Evolutionary conservation across 495 filamentous ascomycete genomes (phyloP), one percentile per base, ranked within the genome.

Genomic region (Stereocaulon alpinum): DNA sequence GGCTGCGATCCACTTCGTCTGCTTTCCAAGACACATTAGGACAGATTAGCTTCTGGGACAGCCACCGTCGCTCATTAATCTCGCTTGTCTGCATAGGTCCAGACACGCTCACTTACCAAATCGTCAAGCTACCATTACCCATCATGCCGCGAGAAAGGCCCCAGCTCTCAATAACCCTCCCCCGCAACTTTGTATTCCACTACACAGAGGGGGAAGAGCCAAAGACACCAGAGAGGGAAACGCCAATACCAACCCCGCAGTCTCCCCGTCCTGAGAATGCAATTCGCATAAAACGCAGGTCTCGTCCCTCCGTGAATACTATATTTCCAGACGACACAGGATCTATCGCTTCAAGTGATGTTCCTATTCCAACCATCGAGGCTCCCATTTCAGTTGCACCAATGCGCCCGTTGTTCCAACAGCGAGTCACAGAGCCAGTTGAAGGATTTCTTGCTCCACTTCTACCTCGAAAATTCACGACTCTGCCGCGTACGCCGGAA

Each of bases 121-220:
- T n/a, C 34, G 18, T 24, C 32, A 20, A 34, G 15, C 24, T 34
- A 24, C 29, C 18, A 22, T 24, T 50, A 54, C 14, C 24, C 69
- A 71, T 54, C 65, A 80, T 81, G 78, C 69, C 74, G 59, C 69
- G 70, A 64, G 69, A 70, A 66, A 77, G 75, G 59, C 77, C 76
- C 11, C 72, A 77, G 49, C 72, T 84, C 30, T 86, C 82, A 63
- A 82, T 82, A 58, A 84, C 82, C 15, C 76, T 86, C 37, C 83
- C 83, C 24, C 78, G 82, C 53, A 82, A 80, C 70, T 86, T 86
- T 69, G 80, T 75, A 27, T 85, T 84, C 63, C 76, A 82, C 69
- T 82, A 80, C 53, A 67, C 71, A 24, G 73, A 74, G 64, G 69
- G 72, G 55, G 73, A 76, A 43, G 70, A 74, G 49, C 84, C 84